These are phyloP conservation scores for Alloascoidea hylecoeti DNA, from an alignment of 805 yeast species.

Conservation along the genomic window DNA sequence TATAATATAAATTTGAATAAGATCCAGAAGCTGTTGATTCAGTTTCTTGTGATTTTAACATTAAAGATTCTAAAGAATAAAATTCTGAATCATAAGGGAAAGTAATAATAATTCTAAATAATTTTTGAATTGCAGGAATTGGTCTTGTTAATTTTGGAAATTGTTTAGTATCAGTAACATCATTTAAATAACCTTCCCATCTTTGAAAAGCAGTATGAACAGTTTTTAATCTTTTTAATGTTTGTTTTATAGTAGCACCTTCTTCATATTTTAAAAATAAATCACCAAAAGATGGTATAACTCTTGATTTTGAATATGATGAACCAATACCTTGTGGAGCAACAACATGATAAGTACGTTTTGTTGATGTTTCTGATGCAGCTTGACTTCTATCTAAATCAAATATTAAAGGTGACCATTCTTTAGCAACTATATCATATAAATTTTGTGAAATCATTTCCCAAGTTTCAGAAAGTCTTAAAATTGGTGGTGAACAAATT, in stretches of 20 bases:
- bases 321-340: conserved; percentile 83
- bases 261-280: conserved; percentile 36
- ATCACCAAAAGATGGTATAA: conserved; percentile 88
- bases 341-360: conserved; percentile 55
- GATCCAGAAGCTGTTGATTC: conserved; percentile 48
- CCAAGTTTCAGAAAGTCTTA: conserved; percentile 71
- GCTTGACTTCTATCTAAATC: conserved; percentile 71
- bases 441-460: conserved; percentile 43
- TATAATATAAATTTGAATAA: conserved; percentile 25
- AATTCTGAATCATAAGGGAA: conserved; percentile 23
- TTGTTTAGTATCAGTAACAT: conserved; percentile 27
- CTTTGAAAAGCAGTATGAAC: conserved; percentile 61
- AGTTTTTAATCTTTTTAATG: conserved; percentile 52
- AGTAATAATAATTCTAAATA: conserved; percentile 31
- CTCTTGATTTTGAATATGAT: conserved; percentile 58
- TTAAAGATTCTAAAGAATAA: conserved; percentile 35
- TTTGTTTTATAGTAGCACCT: conserved; percentile 30
- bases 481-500: conserved; percentile 68
- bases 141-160: conserved; percentile 14
- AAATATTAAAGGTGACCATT: conserved; percentile 89
- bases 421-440: conserved; percentile 48
- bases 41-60: conserved; percentile 45
- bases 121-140: conserved; percentile 20
- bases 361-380: conserved; percentile 37
- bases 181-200: conserved; percentile 63